Conservation (phyloP, 2,329 filamentous ascomycete genomes). For the Verticillium tricorpus region DNA sequence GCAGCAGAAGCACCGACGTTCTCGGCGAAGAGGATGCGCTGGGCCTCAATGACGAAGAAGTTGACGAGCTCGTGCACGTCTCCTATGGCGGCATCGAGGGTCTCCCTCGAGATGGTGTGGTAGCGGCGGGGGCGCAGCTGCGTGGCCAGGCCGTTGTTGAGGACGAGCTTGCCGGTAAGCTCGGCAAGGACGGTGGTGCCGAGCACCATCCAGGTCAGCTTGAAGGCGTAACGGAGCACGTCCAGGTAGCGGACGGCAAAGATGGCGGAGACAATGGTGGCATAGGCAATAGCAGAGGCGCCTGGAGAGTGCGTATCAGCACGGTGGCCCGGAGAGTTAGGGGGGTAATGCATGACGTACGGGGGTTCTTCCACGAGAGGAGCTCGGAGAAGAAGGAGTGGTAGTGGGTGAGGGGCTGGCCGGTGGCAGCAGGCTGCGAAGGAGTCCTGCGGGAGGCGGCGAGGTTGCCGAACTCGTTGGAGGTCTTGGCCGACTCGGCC, state of each 20-base stretch:
- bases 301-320: constrained; percentile 31
- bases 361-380: constrained; percentile 65
- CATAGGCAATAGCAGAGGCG: constrained; percentile 62
- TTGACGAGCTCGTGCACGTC: constrained; percentile 66
- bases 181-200: constrained; percentile 58
- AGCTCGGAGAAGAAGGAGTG: constrained; percentile 68
- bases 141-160: constrained; percentile 58
- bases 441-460: constrained; percentile 54
- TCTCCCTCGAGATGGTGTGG: constrained; percentile 61
- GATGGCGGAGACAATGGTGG: constrained; percentile 52
- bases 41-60: constrained; percentile 67
- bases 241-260: constrained; percentile 62
- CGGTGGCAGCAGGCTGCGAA: constrained; percentile 48
- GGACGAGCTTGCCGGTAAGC: constrained; percentile 53
- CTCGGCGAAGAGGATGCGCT: constrained; percentile 65
- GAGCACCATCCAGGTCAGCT: constrained; percentile 60
- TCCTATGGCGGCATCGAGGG: constrained; percentile 55
- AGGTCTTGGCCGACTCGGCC: constrained; percentile 51
- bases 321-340: background rate
- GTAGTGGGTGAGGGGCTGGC: constrained; percentile 63
- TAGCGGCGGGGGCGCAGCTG: constrained; percentile 65
- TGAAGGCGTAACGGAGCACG: constrained; percentile 60
- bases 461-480: constrained; percentile 52
- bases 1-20: constrained; percentile 56
- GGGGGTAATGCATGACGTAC: constrained; percentile 35